Conservation (phyloP, 2,329 filamentous ascomycete genomes). For the Alternaria brassicicola region DNA sequence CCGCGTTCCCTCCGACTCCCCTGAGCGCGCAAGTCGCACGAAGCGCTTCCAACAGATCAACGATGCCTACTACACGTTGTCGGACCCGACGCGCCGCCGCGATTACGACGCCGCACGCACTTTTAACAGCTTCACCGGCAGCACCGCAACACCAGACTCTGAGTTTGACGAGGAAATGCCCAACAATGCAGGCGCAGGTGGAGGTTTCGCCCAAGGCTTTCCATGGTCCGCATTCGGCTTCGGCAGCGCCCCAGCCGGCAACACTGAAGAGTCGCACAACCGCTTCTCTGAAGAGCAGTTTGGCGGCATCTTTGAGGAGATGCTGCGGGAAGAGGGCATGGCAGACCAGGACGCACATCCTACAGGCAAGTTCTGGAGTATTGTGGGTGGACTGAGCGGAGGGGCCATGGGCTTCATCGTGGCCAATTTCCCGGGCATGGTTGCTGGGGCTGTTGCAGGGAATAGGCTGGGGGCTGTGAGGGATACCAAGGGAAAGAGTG, state of each 20-base stretch:
- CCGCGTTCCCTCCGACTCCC: conserved; percentile 81
- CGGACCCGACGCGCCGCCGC: conserved; percentile 73
- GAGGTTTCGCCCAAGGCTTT: conserved; percentile 57
- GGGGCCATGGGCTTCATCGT: conserved; percentile 94
- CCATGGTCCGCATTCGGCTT: conserved; percentile 79
- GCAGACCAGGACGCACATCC: conserved; percentile 68
- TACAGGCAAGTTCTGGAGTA: conserved; percentile 81
- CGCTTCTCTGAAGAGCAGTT: conserved; percentile 80
- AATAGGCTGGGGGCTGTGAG: conserved; percentile 89
- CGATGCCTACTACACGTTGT: conserved; percentile 91
- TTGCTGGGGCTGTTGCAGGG: conserved; percentile 90
- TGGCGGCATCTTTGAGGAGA: conserved; percentile 66
- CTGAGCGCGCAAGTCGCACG: conserved; percentile 80
- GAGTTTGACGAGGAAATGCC: conserved; percentile 60
- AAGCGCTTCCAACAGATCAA: conserved; percentile 90
- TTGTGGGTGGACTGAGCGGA: conserved; percentile 84
- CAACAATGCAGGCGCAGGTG: conserved; percentile 8
- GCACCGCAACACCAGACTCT: conserved; percentile 52
- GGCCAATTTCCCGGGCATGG: conserved; percentile 84
- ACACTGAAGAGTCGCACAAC: conserved; percentile 56
- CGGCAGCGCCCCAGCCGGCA: conserved; percentile 52
- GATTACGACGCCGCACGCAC: conserved; percentile 81
- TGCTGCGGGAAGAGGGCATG: conserved; percentile 65
- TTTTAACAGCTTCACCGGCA: conserved; percentile 56
- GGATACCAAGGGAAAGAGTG: conserved; percentile 91